phyloP scores from a whole-genome alignment of 2,329 filamentous ascomycete species.

The Pestalotiopsis sp. region DNA sequence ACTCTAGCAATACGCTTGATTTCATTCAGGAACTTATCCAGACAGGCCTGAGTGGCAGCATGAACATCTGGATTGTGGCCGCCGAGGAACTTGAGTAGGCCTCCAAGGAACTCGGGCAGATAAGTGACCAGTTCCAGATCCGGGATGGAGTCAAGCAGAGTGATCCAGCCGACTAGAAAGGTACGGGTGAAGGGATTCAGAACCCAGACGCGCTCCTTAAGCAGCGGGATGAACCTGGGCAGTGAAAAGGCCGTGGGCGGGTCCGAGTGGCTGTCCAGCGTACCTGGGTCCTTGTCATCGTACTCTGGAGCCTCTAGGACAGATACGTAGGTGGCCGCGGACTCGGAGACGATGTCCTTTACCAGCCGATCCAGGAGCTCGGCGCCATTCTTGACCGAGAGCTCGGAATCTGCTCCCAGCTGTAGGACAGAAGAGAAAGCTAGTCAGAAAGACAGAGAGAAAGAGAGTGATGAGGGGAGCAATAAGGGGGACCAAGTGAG shows the following conservation, averaged over 20 bases:
- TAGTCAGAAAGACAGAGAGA: conserved; percentile 5
- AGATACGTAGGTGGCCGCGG: conserved; percentile 91
- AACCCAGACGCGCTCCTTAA: conserved; percentile 92
- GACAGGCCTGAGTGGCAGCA: conserved; percentile 82
- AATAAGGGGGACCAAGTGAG: neutral
- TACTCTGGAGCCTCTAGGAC: conserved; percentile 67
- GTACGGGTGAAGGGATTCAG: conserved; percentile 93
- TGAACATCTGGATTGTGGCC: conserved; percentile 94
- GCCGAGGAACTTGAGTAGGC: conserved; percentile 87
- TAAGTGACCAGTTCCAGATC: conserved; percentile 94
- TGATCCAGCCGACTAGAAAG: conserved; percentile 96
- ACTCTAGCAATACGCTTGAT: conserved; percentile 93
- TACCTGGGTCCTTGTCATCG: conserved; percentile 44
- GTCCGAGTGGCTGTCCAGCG: conserved; percentile 42
- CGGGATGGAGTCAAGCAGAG: conserved; percentile 90
- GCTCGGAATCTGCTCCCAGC: conserved; percentile 93
- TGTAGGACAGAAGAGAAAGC: conserved; percentile 34
- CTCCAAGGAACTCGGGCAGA: conserved; percentile 87
- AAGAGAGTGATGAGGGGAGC: neutral
- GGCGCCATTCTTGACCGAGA: conserved; percentile 97
- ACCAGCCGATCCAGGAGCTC: conserved; percentile 92
- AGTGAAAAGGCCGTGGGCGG: conserved; percentile 90
- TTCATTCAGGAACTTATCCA: conserved; percentile 89
- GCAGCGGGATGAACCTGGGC: conserved; percentile 83
- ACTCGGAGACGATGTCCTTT: conserved; percentile 95